Base-by-base conservation (phyloP, 139 green algal species). In the Chlorella vulgaris region DNA sequence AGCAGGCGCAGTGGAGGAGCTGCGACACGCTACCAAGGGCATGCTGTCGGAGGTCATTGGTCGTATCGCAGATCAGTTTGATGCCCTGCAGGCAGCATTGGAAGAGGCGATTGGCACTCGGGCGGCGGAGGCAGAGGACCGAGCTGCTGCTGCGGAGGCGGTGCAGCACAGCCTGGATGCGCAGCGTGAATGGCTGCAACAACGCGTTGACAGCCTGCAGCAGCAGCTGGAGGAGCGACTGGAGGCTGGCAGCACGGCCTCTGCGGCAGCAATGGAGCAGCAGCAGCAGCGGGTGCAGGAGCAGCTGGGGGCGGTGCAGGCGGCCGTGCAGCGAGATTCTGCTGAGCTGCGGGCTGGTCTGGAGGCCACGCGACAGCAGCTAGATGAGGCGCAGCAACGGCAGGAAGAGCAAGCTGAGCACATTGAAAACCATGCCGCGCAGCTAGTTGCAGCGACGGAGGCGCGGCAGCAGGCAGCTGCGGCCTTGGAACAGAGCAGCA, bases 31-130 rank as follows among this genome's bases (percentile, higher is more conserved):
- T n/a, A 77, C 67, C 18, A 74, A 73, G 33, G 61, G 55, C 3
- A 81, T 69, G 55, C 60, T 87, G 0, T 55, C 58, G 7, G 62
- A 83, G 51, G 69, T 84, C 2, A 61, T 87, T 8, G 40, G 62
- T 2, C 55, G 78, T n/a, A 76, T 87, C 21, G 83, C 83, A n/a
- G 83, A 87, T 55, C 83, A 87, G 70, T 87, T 87, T 82, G 83
- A 87, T 38, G 83, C 79, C 2, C 35, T 87, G 42, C 83, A 87
- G 50, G 26, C 43, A 21, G 73, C 83, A 2, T 39, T 87, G 35
- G 83, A 87, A 4, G 83, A 85, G 19, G 78, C 66, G 21, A 76
- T 81, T 13, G 39, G 40, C 36, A 26, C 71, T n/a, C 55, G 74
- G 39, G 38, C 40, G 63, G 58, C n/a, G 7, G 74, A 80, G 58